Percentiles rank a stretch among this genome's conserved stretches.
These are phyloP conservation scores for Penicillium sp. DNA, from an alignment of 2,329 filamentous ascomycete species.

Conservation along the genomic window DNA sequence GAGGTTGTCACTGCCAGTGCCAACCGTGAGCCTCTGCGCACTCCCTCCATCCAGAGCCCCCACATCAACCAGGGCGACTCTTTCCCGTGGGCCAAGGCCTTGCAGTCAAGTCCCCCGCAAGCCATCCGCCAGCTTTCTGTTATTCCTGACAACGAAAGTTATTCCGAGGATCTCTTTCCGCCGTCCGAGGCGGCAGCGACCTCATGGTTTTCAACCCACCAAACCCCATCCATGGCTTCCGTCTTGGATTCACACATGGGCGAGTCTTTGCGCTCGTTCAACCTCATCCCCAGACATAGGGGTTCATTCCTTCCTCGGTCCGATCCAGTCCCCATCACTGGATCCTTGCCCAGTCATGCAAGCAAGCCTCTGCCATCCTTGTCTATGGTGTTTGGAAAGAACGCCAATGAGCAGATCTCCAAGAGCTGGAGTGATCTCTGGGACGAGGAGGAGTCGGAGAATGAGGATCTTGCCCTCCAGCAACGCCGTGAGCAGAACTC, in stretches of 20 bases:
- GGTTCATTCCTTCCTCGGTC: conserved; percentile 50
- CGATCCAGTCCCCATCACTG: conserved; percentile 70
- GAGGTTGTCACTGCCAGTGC: conserved; percentile 73
- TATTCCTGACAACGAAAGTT: conserved; percentile 75
- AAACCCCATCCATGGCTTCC: conserved; percentile 79
- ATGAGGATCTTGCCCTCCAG: conserved; percentile 60
- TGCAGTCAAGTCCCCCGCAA: conserved; percentile 71
- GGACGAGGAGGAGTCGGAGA: conserved; percentile 79
- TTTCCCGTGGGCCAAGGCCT: conserved; percentile 92
- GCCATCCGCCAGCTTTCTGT: conserved; percentile 77
- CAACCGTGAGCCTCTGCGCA: conserved; percentile 92
- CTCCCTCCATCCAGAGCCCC: conserved; percentile 88
- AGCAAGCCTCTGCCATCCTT: conserved; percentile 63
- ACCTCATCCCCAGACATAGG: conserved; percentile 45
- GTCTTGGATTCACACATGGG: conserved; percentile 79
- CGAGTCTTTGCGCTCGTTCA: conserved; percentile 73
- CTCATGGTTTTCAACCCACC: conserved; percentile 76
- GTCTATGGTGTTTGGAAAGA: conserved; percentile 73
- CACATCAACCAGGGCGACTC: conserved; percentile 70
- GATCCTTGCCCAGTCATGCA: conserved; percentile 68
- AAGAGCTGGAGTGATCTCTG: conserved; percentile 99
- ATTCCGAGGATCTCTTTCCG: conserved; percentile 81
- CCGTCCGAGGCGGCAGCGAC: conserved; percentile 63
- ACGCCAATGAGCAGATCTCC: conserved; percentile 71
- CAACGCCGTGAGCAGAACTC: conserved; percentile 62